phyloP scores from a whole-genome alignment of 2,329 filamentous ascomycete genomes.

The Arthrobotrys pseudoclavata region DNA sequence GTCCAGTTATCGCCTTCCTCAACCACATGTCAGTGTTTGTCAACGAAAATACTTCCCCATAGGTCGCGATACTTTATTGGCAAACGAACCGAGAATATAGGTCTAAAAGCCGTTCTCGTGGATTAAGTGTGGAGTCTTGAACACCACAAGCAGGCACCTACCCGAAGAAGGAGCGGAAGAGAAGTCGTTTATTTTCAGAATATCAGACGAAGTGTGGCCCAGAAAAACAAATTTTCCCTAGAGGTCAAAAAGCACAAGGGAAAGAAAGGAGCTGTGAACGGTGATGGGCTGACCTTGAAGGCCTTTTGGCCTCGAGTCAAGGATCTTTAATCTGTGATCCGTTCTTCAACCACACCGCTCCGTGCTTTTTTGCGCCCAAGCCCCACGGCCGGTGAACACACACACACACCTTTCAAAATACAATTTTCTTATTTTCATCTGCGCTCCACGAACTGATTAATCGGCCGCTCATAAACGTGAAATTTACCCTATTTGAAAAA shows the following conservation, averaged over 20 bases:
- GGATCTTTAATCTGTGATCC: constrained; percentile 57
- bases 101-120: constrained; percentile 25
- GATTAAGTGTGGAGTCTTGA: constrained; percentile 33
- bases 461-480: constrained; percentile 51
- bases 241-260: constrained; percentile 29
- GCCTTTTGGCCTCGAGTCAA: constrained; percentile 42
- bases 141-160: constrained; percentile 54
- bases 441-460: constrained; percentile 35
- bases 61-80: constrained; percentile 38
- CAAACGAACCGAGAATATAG: constrained; percentile 48
- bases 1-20: constrained; percentile 15
- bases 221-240: constrained; percentile 39
- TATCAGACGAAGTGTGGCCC: constrained; percentile 59
- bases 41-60: constrained; percentile 15
- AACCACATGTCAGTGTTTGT: constrained; percentile 28
- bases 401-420: constrained; percentile 37
- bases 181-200: constrained; percentile 60
- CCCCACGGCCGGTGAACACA: constrained; percentile 49
- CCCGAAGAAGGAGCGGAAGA: constrained; percentile 60
- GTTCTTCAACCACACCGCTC: constrained; percentile 54
- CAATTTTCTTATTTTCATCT: constrained; percentile 46
- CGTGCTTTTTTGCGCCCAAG: constrained; percentile 47
- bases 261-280: constrained; percentile 29
- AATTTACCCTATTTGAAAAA: constrained; percentile 57
- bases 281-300: constrained; percentile 58